Conservation (phyloP, 2,329 filamentous ascomycete species). For the Drechslerella coelobrocha region DNA sequence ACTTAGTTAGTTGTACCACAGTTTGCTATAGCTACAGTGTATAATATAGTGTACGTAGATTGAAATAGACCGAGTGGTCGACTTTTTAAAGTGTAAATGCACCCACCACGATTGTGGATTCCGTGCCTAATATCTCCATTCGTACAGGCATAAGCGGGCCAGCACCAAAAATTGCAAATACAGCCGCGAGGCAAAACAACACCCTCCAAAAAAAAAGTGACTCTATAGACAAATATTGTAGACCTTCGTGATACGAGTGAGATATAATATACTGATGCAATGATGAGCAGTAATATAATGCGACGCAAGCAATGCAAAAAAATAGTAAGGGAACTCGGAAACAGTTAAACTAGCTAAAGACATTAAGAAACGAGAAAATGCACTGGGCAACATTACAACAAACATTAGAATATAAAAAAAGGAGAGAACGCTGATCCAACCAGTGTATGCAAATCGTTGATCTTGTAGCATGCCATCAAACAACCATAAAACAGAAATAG, state of each 20-base stretch:
- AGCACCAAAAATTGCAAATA: background rate
- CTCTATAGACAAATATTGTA: too few species aligned
- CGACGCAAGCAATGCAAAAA: background rate
- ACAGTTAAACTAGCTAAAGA: background rate
- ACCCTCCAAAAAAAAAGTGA: too few species aligned
- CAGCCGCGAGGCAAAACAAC: slow-evolving; percentile 1
- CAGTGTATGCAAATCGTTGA: background rate
- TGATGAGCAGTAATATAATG: too few species aligned
- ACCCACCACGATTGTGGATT: background rate
- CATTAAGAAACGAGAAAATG: slow-evolving; percentile 1
- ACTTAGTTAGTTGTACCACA: too few species aligned
- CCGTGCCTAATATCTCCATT: background rate
- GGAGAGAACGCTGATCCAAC: background rate
- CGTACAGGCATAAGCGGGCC: background rate
- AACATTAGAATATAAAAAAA: slow-evolving; percentile 11
- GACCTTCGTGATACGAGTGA: too few species aligned
- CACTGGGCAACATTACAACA: slow-evolving; percentile 4
- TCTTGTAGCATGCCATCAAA: slow-evolving; percentile 2
- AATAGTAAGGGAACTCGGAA: background rate
- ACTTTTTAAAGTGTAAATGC: too few species aligned
- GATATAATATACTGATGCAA: too few species aligned
- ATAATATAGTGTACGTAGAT: too few species aligned
- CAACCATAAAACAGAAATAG: slow-evolving; percentile 5
- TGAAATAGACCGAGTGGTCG: too few species aligned
- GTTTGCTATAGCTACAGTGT: too few species aligned